Evolutionary conservation across 108 stramenopile genomes (phyloP), one percentile per base, ranked within the genome.

Genomic region (Skeletonema marinoi): DNA sequence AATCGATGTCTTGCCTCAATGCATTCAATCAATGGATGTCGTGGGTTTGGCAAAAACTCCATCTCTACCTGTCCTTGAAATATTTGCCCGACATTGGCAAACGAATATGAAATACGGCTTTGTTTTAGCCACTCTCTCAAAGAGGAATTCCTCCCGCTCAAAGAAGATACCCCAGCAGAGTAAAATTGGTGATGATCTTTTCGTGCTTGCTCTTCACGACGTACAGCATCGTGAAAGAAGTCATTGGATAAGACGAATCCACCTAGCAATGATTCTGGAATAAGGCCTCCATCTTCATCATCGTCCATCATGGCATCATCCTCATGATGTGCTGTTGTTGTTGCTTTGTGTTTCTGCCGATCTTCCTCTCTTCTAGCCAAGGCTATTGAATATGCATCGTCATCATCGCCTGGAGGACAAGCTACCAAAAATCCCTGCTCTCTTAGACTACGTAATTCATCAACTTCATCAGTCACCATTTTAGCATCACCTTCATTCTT

Each of bases 11-110:
- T 54, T 32, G 31, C 46, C 4, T 92, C 93, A 66, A 94, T 89
- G 61, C 78, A 82, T 48, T 82, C 78, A 21, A 92, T 73, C 69
- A 94, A 74, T 3, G 82, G 82, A 77, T 92, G 89, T 48, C 90
- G 41, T 2, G 94, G 94, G 84, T 95, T 95, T 12, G 91, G 92
- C 5, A 95, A 75, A 70, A 95, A 88, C 60, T 92, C 94, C 65
- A 95, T 62, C 46, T 83, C 65, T 25, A 76, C 77, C 16, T 89
- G 83, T 19, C 90, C 92, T 66, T 89, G 70, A 71, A 86, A 65
- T 13, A 81, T 82, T 32, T 75, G 69, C 35, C 94, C 94, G 59
- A 91, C 81, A 72, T 95, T 90, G 29, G 87, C 80, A 88, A 95
- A 95, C 4, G 90, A 76, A 69, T 87, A 95, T 5, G 90, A 91